Evolutionary conservation across 352 stramenopile genomes (phyloP).

Genomic region (Phytophthora sansomeana): DNA sequence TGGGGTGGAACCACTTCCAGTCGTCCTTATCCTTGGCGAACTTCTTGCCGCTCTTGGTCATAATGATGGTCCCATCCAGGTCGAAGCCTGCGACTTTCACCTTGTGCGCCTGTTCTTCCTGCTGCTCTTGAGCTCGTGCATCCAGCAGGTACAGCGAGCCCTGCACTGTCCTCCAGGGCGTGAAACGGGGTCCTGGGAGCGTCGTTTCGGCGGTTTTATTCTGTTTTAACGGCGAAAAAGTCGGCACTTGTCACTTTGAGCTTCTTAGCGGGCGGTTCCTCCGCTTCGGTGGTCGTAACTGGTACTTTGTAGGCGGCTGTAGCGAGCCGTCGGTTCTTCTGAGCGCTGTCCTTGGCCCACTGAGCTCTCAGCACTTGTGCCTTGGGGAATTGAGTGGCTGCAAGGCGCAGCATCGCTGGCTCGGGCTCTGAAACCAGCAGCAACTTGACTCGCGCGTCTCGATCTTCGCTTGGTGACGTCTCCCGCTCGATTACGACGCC

Average conservation of each 20-base stretch:
- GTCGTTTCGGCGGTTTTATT: neutral
- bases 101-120: slow-evolving; percentile 5
- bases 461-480: neutral
- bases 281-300: neutral
- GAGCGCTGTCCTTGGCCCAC: slow-evolving; percentile 53
- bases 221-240: slow-evolving; percentile 16
- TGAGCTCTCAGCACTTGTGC: slow-evolving; percentile 40
- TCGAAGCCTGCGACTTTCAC: slow-evolving; percentile 84
- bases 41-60: slow-evolving; percentile 87
- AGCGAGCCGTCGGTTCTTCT: slow-evolving; percentile 46
- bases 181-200: slow-evolving; percentile 40
- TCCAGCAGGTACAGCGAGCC: slow-evolving; percentile 63
- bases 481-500: slow-evolving; percentile 34
- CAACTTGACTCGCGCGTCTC: slow-evolving; percentile 26
- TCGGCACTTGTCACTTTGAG: slow-evolving; percentile 15
- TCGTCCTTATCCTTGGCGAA: slow-evolving; percentile 73
- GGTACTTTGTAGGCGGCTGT: slow-evolving; percentile 30
- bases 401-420: slow-evolving; percentile 26
- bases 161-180: slow-evolving; percentile 53
- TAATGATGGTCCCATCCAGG: slow-evolving; percentile 83
- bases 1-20: slow-evolving; percentile 83
- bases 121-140: slow-evolving; percentile 34
- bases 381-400: slow-evolving; percentile 28
- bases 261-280: slow-evolving; percentile 28
- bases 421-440: slow-evolving; percentile 24